Base-by-base conservation (phyloP, 1,284 basidiomycete species). In the Trichosporon faecale region DNA sequence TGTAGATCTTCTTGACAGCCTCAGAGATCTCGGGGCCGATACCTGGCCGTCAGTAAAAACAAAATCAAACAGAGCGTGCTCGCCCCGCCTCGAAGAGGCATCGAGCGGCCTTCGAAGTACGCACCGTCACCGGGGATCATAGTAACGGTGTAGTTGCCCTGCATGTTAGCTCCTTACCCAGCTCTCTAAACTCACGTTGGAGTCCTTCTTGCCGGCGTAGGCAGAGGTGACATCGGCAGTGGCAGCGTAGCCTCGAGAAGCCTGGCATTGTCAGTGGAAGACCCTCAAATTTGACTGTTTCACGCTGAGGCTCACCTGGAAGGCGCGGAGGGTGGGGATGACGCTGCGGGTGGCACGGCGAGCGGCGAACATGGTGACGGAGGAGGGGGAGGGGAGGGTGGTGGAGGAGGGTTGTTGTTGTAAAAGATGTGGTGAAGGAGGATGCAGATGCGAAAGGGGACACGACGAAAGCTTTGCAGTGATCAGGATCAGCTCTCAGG, bases 1-100 rank as follows among this genome's bases (percentile, higher is more conserved):
- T 85, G 85, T 96, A 99, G 84, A 99, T 99, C 75, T 90, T 86
- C 86, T 97, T 97, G 80, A 99, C 91, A 72, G 95, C 91, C 86
- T 97, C 88, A 84, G 94, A 93, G 78, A 99, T 98, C 87, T 99
- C 97, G 65, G 96, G 95, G 65, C 97, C 97, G 87, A 99, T 99
- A 84, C 95, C 94, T 95, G 75, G 25, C 7, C 5, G 52, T 70
- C 66, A 65, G 64, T 1, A 33, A 21, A 52, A 64, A 31, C 29
- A 29, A 31, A 23, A 63, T 27, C n/a, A 60, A 66, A 55, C 57
- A 31, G 57, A 31, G 14, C 27, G 57, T 8, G 57, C 49, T 52
- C 49, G 49, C 49, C 49, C 49, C 21, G 57, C 25, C 55, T 31
- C 25, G 12, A 18, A 9, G 6, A n/a, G 57, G 57, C 27, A 6